Evolutionary conservation across 1,284 basidiomycete genomes (phyloP), one percentile per base, ranked within the genome.

Genomic region (Psilocybe mexicana): DNA sequence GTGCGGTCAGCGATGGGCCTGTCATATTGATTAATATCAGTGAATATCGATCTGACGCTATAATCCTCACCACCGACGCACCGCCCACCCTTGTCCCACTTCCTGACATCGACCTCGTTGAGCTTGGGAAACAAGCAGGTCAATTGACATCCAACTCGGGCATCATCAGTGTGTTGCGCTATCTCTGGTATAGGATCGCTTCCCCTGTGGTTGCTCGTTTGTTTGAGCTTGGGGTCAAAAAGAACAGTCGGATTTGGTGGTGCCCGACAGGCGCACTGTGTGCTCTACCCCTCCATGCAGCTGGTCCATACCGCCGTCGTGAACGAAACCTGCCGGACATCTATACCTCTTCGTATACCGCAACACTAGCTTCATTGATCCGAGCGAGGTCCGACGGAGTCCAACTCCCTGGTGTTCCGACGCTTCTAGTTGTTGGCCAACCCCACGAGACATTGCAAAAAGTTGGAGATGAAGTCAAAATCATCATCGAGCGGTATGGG

Each of bases 211-310:
- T 42, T 42, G 42, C 38, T 30, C 50, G 33, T 33, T 38, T n/a
- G 26, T 35, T 38, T 23, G 14, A 28, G 5, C 18, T 55, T 12
- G 55, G 55, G 18, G 52, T 64, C 26, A 49, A 3, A 23, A 2
- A 28, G 36, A 44, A 38, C 12, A 55, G 35, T 44, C 71, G 73
- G 8, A 65, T 81, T 14, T 80, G 78, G 76, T 80, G 79, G 78
- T 80, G 76, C 54, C 76, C 75, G 2, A 75, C 18, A 73, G 0
- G 69, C 0, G 43, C 49, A 3, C 63, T 79, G 25, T 62, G 71
- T 14, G 63, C 64, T 12, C 57, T 80, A 14, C 79, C 79, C 1
- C 58, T 80, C 0, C 78, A 80, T 38, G 76, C 76, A 1, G 76
- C 77, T 10, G 69, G 71, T 35, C 52, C 47, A 11, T 61, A 62